These are phyloP conservation scores for Coemansia pectinata DNA, from an alignment of 192 early-diverging fungal species.

Conservation along the genomic window DNA sequence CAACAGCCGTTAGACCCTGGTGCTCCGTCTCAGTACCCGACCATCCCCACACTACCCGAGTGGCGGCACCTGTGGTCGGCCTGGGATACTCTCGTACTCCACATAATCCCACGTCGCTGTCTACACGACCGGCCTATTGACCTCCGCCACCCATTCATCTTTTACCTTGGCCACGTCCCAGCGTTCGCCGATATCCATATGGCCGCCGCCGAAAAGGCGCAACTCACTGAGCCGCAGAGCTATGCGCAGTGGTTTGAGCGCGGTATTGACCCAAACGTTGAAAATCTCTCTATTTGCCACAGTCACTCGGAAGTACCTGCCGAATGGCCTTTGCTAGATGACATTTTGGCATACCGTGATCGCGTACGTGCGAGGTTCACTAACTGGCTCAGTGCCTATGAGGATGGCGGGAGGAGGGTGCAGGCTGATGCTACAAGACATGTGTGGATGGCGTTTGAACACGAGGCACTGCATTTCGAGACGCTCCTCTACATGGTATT, in stretches of 20 bases:
- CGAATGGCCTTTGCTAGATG: slow-evolving; percentile 71
- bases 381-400: slow-evolving; percentile 41
- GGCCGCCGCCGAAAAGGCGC: slow-evolving; percentile 36
- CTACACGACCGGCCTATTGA: slow-evolving; percentile 72
- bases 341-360: slow-evolving; percentile 69
- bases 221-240: slow-evolving; percentile 60
- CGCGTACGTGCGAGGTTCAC: slow-evolving; percentile 61
- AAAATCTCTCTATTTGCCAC: slow-evolving; percentile 72
- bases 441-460: slow-evolving; percentile 89
- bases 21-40: slow-evolving; percentile 8
- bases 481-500: slow-evolving; percentile 90
- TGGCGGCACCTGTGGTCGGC: slow-evolving; percentile 80
- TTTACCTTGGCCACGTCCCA: slow-evolving; percentile 87
- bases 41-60: slow-evolving; percentile 66
- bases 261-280: slow-evolving; percentile 89
- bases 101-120: slow-evolving; percentile 61
- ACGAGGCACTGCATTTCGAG: slow-evolving; percentile 93
- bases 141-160: slow-evolving; percentile 85
- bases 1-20: neutral
- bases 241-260: slow-evolving; percentile 89
- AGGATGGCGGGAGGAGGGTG: slow-evolving; percentile 2
- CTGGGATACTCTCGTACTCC: slow-evolving; percentile 72
- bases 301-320: slow-evolving; percentile 70
- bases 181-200: slow-evolving; percentile 69
- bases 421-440: slow-evolving; percentile 50